phyloP scores from a whole-genome alignment of 306 rosid genomes.

The Acacia crassicarpa region DNA sequence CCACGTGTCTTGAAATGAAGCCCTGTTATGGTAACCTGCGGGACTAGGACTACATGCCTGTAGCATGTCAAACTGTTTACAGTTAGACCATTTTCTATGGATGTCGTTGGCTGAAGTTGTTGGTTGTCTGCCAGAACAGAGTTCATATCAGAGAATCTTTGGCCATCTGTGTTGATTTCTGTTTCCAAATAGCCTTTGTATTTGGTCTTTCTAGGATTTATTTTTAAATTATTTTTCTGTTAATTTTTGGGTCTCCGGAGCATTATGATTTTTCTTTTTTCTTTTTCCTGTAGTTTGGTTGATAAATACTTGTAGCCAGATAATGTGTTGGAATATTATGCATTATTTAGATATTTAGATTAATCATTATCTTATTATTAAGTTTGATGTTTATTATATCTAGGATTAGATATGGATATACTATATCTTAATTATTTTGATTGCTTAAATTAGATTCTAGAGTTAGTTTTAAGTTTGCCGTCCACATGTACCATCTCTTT shows the following conservation, averaged over 20 bases:
- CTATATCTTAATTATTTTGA: too few species aligned
- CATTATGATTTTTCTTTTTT: background rate
- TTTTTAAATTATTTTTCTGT: too few species aligned
- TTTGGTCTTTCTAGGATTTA: background rate
- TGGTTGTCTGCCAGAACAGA: slow-evolving; percentile 26
- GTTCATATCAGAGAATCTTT: slow-evolving; percentile 15
- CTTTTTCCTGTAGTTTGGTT: background rate
- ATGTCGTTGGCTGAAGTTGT: slow-evolving; percentile 28
- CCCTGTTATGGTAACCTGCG: slow-evolving; percentile 34
- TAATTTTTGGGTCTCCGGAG: background rate
- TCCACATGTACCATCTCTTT: too few species aligned
- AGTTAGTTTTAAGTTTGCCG: too few species aligned
- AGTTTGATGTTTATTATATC: too few species aligned
- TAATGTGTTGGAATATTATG: too few species aligned
- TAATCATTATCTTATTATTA: too few species aligned
- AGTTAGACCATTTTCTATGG: slow-evolving; percentile 21
- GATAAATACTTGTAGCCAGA: background rate
- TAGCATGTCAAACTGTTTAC: slow-evolving; percentile 12
- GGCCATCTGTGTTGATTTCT: slow-evolving; percentile 6
- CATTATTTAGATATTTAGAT: too few species aligned
- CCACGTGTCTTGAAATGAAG: slow-evolving; percentile 18
- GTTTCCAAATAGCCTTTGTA: background rate
- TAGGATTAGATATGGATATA: too few species aligned
- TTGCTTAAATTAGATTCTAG: too few species aligned
- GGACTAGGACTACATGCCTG: slow-evolving; percentile 16